phyloP scores from a whole-genome alignment of 371 early-diverging fungal species.

The Modicella reniformis region DNA sequence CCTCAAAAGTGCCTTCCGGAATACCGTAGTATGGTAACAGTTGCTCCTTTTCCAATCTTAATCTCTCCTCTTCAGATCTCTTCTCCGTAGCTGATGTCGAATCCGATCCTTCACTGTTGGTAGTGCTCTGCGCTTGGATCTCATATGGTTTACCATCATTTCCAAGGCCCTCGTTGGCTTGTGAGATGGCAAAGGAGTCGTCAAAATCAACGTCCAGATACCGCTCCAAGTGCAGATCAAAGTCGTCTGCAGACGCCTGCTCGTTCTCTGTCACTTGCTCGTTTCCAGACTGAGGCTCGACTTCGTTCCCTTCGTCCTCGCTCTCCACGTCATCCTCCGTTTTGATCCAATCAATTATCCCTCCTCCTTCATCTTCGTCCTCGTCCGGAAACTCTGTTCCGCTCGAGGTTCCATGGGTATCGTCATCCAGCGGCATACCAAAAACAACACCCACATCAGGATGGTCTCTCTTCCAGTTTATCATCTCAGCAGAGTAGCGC shows the following conservation, averaged over 20 bases:
- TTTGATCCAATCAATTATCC: slow-evolving; percentile 14
- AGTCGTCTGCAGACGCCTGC: slow-evolving; percentile 11
- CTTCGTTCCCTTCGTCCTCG: slow-evolving; percentile 11
- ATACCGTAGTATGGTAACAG: slow-evolving; percentile 37
- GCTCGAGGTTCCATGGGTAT: not conserved
- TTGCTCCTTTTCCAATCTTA: slow-evolving; percentile 24
- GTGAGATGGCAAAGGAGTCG: slow-evolving; percentile 4
- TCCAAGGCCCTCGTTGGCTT: not conserved
- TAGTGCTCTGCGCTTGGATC: not conserved
- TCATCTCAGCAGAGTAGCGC: slow-evolving; percentile 21
- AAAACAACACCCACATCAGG: slow-evolving; percentile 38
- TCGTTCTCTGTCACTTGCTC: slow-evolving; percentile 1
- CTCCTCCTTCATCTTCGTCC: slow-evolving; percentile 25
- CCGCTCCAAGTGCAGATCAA: slow-evolving; percentile 32
- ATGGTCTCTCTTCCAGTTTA: slow-evolving; percentile 39
- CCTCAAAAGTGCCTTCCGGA: slow-evolving; percentile 44
- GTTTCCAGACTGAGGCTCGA: not conserved
- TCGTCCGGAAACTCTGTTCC: slow-evolving; percentile 3
- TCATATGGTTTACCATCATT: not conserved
- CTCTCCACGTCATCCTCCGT: slow-evolving; percentile 20
- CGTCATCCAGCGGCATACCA: slow-evolving; percentile 20
- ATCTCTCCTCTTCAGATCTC: slow-evolving; percentile 21
- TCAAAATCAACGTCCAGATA: slow-evolving; percentile 20
- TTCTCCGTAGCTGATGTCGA: not conserved
- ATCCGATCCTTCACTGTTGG: no score